Evolutionary conservation across 2,329 filamentous ascomycete genomes (phyloP).

Genomic region (Atkinsonella texensis): DNA sequence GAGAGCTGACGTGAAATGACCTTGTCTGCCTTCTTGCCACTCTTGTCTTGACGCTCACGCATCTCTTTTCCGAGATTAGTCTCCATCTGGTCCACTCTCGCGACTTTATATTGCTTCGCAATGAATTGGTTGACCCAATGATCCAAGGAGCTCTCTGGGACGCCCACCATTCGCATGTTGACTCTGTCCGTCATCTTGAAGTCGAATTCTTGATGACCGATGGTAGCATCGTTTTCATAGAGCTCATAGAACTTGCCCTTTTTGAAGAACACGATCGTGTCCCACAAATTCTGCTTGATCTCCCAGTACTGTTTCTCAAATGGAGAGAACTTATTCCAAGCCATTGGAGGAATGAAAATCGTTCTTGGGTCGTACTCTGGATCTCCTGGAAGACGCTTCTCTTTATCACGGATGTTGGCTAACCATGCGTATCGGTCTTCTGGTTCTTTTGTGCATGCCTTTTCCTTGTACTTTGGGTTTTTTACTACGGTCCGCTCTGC

Average conservation of each 20-base stretch:
- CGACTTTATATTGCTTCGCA: constrained; percentile 95
- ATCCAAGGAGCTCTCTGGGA: constrained; percentile 89
- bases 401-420: constrained; percentile 72
- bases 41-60: constrained; percentile 70
- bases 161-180: constrained; percentile 99
- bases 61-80: constrained; percentile 94
- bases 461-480: constrained; percentile 37
- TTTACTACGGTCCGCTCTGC: constrained; percentile 15
- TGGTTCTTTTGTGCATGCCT: constrained; percentile 70
- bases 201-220: constrained; percentile 93
- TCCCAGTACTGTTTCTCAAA: constrained; percentile 99
- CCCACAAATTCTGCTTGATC: constrained; percentile 96
- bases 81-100: constrained; percentile 92
- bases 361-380: constrained; percentile 86
- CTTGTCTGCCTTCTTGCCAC: constrained; percentile 70
- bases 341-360: constrained; percentile 73
- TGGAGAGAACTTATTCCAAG: constrained; percentile 73
- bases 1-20: constrained; percentile 85
- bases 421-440: constrained; percentile 86
- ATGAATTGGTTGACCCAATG: constrained; percentile 98
- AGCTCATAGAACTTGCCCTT: constrained; percentile 99
- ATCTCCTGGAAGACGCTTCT: constrained; percentile 64
- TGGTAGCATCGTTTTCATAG: constrained; percentile 93
- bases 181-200: constrained; percentile 95
- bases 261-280: constrained; percentile 98